Conservation (phyloP, 352 stramenopile species). For the Phytopythium vexans region DNA sequence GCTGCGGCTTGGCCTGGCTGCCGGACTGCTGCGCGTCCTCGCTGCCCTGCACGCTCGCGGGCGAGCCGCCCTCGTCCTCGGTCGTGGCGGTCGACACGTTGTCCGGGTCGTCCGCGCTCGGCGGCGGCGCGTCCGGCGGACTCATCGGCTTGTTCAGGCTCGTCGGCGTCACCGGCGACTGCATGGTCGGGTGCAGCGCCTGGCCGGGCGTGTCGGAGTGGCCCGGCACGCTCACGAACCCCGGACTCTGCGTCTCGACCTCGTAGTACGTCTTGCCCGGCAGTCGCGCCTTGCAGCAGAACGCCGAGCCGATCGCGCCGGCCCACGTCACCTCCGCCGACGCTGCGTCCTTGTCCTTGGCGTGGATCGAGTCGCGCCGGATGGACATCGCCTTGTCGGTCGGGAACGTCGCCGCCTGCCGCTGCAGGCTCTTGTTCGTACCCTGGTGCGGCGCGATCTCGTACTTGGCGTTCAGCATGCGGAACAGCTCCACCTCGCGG, state of each 20-base stretch:
- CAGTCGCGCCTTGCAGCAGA: conserved; percentile 71
- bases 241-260: conserved; percentile 71
- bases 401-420: conserved; percentile 37
- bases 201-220: conserved; percentile 67
- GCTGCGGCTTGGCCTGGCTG: neutral
- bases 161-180: conserved; percentile 51
- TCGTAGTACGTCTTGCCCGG: conserved; percentile 78
- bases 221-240: conserved; percentile 44
- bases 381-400: conserved; percentile 56
- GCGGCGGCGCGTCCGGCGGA: conserved; percentile 15
- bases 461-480: conserved; percentile 87
- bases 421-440: conserved; percentile 45
- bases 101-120: conserved; percentile 13
- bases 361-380: conserved; percentile 53
- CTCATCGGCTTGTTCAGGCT: conserved; percentile 36
- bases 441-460: conserved; percentile 78
- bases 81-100: conserved; percentile 36
- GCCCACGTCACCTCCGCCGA: conserved; percentile 55
- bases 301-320: conserved; percentile 47
- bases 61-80: conserved; percentile 31
- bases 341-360: conserved; percentile 48
- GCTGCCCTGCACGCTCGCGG: conserved; percentile 14
- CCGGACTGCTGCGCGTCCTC: neutral
- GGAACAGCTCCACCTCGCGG: conserved; percentile 81
- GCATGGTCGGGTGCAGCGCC: conserved; percentile 41